A percentile compares a stretch with the other conserved stretches of the same genome.
These are phyloP conservation scores for Tieghemiomyces parasiticus DNA, from an alignment of 192 early-diverging fungal genomes.

Conservation along the genomic window DNA sequence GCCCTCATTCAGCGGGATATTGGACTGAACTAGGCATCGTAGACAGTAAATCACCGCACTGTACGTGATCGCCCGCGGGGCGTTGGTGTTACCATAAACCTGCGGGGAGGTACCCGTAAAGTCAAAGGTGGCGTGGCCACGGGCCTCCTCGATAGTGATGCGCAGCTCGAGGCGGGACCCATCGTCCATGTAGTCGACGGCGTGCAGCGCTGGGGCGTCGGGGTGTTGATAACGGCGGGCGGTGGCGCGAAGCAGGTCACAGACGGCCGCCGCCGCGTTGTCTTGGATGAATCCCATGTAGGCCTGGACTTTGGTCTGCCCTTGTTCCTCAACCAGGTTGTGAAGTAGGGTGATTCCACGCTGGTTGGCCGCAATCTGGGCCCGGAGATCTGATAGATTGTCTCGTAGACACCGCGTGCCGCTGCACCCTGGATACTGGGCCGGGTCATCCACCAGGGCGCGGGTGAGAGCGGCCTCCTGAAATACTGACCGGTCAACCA, in stretches of 20 bases:
- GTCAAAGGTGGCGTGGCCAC: conserved; percentile 79
- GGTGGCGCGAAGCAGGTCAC: conserved; percentile 52
- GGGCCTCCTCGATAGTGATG: conserved; percentile 39
- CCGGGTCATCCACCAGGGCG: conserved; percentile 66
- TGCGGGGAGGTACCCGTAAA: conserved; percentile 81
- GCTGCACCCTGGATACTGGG: conserved; percentile 64
- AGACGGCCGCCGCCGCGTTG: conserved; percentile 79
- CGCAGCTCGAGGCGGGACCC: conserved; percentile 63
- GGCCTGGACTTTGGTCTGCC: conserved; percentile 74
- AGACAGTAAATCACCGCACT: conserved; percentile 97
- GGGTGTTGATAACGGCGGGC: conserved; percentile 22
- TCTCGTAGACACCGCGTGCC: conserved; percentile 82
- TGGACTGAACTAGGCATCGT: conserved; percentile 71
- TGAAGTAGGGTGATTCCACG: conserved; percentile 75
- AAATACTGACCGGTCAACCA: conserved; percentile 70
- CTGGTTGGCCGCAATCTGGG: conserved; percentile 95
- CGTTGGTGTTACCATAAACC: conserved; percentile 82
- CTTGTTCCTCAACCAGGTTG: conserved; percentile 69
- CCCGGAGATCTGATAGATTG: conserved; percentile 88
- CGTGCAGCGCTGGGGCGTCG: conserved; percentile 20
- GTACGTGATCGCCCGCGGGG: conserved; percentile 58
- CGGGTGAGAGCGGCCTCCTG: conserved; percentile 68
- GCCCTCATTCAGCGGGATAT: conserved; percentile 94
- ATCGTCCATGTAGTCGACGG: conserved; percentile 83
- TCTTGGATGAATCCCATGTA: conserved; percentile 89